Base-by-base conservation (phyloP, 1,284 basidiomycete genomes). In the Dichomitus squalens region DNA sequence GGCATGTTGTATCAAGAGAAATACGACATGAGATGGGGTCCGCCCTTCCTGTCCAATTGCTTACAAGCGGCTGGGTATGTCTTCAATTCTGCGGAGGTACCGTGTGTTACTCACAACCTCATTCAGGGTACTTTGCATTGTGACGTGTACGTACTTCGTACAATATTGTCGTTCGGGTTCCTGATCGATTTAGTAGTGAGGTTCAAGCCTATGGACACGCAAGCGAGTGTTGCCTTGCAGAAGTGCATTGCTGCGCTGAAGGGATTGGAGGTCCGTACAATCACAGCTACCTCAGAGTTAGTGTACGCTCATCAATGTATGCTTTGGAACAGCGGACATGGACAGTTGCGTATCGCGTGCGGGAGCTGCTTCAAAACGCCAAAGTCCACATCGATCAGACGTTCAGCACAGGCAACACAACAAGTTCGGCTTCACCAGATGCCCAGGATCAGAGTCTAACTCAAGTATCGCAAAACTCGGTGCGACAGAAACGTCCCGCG, bases 61-160 rank as follows among this genome's bases (percentile, higher is more conserved):
- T 74, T 94, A 39, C 83, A 95, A 50, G 85, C 81, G 64, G 87
- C 92, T 49, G 87, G 87, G 89, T 91, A 70, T 66, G 87, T 75
- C 9, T 18, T 23, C 33, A 16, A 23, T 40, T 18, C 41, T 39
- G 14, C 31, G 34, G 47, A 48, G 16, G 20, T 52, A 58, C 23
- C 52, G 39, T 58, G 40, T 34, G 9, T 35, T 27, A 41, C 16
- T 55, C 36, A 59, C 50, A 35, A 9, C 1, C 43, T 41, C 34
- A 59, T 9, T 12, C 34, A 7, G 64, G 91, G 90, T 40, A 90
- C 93, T 64, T 90, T 94, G 86, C 90, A 80, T 92, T 41, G 75
- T 89, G 56, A 88, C 86, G 16, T 68, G 90, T 90, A 70, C 65
- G 64, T 25, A 9, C 27, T 34, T 53, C 29, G 8, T n/a, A 35